Evolutionary conservation across 306 rosid species (phyloP).

Genomic region (Gastrolobium bilobum): DNA sequence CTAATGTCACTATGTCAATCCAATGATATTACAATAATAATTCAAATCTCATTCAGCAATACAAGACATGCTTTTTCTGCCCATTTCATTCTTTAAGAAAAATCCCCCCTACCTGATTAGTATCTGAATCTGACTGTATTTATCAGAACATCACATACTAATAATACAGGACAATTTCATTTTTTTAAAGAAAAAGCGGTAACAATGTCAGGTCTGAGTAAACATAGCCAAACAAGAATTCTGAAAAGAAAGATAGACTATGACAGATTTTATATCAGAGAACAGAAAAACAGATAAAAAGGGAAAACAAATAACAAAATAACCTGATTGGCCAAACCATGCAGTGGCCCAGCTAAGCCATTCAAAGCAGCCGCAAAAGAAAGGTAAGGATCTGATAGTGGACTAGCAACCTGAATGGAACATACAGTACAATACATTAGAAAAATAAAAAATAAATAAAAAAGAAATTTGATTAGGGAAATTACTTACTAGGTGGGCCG

Average conservation of each 20-base stretch:
- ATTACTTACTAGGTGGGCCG: slow-evolving; percentile 87
- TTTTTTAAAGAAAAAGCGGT: slow-evolving; percentile 1
- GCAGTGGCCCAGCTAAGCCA: slow-evolving; percentile 98
- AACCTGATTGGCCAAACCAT: slow-evolving; percentile 99
- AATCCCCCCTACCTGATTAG: not conserved
- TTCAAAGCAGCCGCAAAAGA: slow-evolving; percentile 97
- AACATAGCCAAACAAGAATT: slow-evolving; percentile 37
- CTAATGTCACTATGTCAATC: not conserved
- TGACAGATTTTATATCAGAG: not conserved
- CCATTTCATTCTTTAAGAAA: slow-evolving; percentile 12
- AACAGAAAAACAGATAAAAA: slow-evolving; percentile 13
- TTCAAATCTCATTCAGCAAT: not conserved
- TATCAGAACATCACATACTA: slow-evolving; percentile 16
- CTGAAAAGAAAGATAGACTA: slow-evolving; percentile 30
- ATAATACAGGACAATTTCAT: slow-evolving; percentile 9
- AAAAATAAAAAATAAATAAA: slow-evolving; percentile 14
- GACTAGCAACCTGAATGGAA: slow-evolving; percentile 83
- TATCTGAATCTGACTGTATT: slow-evolving; percentile 20
- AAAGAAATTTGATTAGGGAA: slow-evolving; percentile 36
- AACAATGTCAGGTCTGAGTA: slow-evolving; percentile 13
- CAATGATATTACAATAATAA: not conserved
- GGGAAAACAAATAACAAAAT: slow-evolving; percentile 33
- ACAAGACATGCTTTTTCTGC: not conserved
- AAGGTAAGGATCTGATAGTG: slow-evolving; percentile 98
- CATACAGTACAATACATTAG: slow-evolving; percentile 39